Percentiles rank a stretch among this genome's conserved stretches.
These are phyloP conservation scores for Anisogramma anomala DNA, from an alignment of 2,329 filamentous ascomycete genomes.

Conservation along the genomic window DNA sequence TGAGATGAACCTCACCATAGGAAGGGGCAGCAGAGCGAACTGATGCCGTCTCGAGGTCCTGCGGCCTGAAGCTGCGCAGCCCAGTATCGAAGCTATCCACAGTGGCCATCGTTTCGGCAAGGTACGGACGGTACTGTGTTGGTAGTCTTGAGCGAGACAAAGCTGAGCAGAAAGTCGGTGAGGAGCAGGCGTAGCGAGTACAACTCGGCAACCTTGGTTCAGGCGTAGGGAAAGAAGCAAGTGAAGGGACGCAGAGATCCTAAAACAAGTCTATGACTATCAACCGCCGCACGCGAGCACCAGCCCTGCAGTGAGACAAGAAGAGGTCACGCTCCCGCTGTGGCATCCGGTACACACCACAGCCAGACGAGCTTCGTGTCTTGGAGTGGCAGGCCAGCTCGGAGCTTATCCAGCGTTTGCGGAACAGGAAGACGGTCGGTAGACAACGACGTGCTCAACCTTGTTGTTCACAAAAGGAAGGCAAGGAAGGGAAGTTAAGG, in stretches of 20 bases:
- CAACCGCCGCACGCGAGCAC: conserved; percentile 13
- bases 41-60: conserved; percentile 57
- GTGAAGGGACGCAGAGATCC: neutral
- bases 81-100: conserved; percentile 8
- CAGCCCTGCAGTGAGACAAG: neutral
- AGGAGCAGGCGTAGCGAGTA: neutral
- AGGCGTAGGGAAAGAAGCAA: neutral
- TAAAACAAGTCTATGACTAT: conserved; percentile 6
- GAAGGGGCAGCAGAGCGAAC: conserved; percentile 58
- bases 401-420: neutral
- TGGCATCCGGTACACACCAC: neutral
- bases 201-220: neutral
- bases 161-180: neutral
- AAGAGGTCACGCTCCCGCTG: conserved; percentile 6
- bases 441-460: neutral
- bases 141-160: neutral
- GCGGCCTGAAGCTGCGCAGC: conserved; percentile 21
- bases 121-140: neutral
- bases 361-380: neutral
- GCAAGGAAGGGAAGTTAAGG: neutral
- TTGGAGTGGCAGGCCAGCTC: neutral
- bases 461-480: conserved; percentile 2
- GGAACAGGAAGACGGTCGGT: neutral
- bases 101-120: conserved; percentile 5
- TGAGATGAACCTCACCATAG: conserved; percentile 38